phyloP scores from a whole-genome alignment of 805 yeast species.

The Candida dajiaensis region DNA sequence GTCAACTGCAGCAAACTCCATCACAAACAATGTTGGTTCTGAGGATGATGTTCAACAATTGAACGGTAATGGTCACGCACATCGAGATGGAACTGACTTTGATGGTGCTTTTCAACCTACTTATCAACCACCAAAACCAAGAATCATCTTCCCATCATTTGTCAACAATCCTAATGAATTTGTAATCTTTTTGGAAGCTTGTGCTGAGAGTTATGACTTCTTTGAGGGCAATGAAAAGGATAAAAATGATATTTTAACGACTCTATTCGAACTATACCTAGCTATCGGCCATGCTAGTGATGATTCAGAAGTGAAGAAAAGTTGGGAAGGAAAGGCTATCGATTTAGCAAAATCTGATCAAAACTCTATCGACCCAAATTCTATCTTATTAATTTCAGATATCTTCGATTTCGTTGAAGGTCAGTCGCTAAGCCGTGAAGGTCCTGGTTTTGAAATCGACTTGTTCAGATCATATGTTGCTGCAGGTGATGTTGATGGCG shows the following conservation, averaged over 20 bases:
- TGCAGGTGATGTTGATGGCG: constrained; percentile 48
- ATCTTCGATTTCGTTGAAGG: constrained; percentile 46
- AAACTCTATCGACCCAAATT: constrained; percentile 46
- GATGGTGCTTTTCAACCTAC: constrained; percentile 38
- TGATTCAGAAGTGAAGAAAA: constrained; percentile 28
- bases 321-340: constrained; percentile 67
- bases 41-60: constrained; percentile 11
- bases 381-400: constrained; percentile 38
- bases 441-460: constrained; percentile 37
- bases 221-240: constrained; percentile 68
- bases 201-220: constrained; percentile 68
- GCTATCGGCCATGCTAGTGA: constrained; percentile 42
- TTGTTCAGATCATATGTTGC: constrained; percentile 62
- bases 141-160: constrained; percentile 80
- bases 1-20: constrained; percentile 26
- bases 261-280: constrained; percentile 78
- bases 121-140: constrained; percentile 88
- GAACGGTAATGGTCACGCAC: constrained; percentile 3
- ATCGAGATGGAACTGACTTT: background rate
- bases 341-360: constrained; percentile 42
- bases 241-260: constrained; percentile 64
- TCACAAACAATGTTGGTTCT: constrained; percentile 12
- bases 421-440: constrained; percentile 31
- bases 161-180: constrained; percentile 83
- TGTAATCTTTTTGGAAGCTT: constrained; percentile 89